Evolutionary conservation across 495 filamentous ascomycete genomes (phyloP).

Genomic region (Saxophila tyrrhenica): DNA sequence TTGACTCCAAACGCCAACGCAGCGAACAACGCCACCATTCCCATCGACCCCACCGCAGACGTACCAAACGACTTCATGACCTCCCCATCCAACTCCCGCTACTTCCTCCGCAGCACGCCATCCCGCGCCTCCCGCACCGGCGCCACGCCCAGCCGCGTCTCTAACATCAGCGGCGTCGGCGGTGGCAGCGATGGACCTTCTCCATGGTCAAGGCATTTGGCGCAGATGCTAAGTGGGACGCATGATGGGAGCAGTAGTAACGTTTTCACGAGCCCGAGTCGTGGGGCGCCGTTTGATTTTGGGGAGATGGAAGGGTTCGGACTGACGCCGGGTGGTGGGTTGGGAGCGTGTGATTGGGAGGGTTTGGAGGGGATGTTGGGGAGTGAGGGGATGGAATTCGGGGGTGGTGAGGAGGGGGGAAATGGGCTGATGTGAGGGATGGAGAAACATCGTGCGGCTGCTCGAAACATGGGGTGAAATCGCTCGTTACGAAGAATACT

Average conservation of each 20-base stretch:
- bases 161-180: background rate
- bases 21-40: background rate
- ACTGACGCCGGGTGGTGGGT: background rate
- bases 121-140: constrained; percentile 9
- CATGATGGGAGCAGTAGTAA: background rate
- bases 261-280: constrained; percentile 7
- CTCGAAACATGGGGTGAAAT: too few relatives aligned
- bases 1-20: constrained; percentile 8
- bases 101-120: constrained; percentile 19
- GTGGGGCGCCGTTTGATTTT: constrained; percentile 10
- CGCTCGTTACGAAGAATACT: too few relatives aligned
- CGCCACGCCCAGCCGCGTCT: constrained; percentile 5
- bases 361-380: constrained; percentile 2
- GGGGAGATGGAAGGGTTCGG: too few relatives aligned
- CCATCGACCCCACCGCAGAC: background rate
- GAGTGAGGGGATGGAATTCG: background rate
- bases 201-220: constrained; percentile 15
- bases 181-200: constrained; percentile 3
- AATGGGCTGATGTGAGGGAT: too few relatives aligned
- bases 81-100: constrained; percentile 13
- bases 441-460: too few relatives aligned
- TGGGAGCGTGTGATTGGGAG: background rate
- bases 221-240: constrained; percentile 16
- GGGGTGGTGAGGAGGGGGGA: background rate
- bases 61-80: constrained; percentile 23